A percentile compares a stretch with the other conserved stretches of the same genome.
These are phyloP conservation scores for Fusarium oxysporum DNA, from an alignment of 2,329 filamentous ascomycete species.

Conservation along the genomic window DNA sequence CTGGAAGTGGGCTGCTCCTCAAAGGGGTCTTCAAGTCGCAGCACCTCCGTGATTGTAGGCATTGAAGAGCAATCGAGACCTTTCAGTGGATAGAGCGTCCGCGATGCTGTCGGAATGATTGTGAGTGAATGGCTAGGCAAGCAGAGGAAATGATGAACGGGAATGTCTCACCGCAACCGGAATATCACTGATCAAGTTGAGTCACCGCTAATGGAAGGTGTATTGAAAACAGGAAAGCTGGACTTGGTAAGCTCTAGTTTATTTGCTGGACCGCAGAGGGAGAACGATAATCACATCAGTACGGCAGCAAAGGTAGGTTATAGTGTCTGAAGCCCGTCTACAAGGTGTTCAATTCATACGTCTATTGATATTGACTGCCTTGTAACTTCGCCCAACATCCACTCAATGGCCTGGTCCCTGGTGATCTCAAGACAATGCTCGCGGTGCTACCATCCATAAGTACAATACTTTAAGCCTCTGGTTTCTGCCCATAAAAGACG, in stretches of 20 bases:
- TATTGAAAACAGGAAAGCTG: too few relatives aligned
- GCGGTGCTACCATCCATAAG: rapidly evolving
- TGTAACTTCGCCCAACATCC: too few relatives aligned
- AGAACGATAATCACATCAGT: too few relatives aligned
- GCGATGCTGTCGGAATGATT: not conserved
- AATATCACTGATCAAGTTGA: too few relatives aligned
- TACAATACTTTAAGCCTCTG: not conserved
- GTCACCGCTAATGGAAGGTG: too few relatives aligned
- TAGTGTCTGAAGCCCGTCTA: too few relatives aligned
- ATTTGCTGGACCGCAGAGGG: too few relatives aligned
- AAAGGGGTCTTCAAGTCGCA: rapidly evolving
- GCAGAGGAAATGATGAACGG: not conserved
- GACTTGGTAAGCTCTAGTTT: too few relatives aligned
- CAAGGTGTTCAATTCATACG: too few relatives aligned
- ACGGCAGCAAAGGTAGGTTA: too few relatives aligned
- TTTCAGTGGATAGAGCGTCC: not conserved
- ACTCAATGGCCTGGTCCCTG: rapidly evolving
- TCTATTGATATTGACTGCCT: too few relatives aligned
- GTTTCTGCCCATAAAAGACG: not conserved
- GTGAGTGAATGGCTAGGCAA: not conserved
- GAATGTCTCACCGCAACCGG: too few relatives aligned
- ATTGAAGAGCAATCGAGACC: rapidly evolving
- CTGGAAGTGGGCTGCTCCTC: rapidly evolving
- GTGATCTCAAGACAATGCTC: not conserved
- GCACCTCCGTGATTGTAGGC: not conserved